Percentiles rank a stretch among this genome's conserved stretches.
phyloP scores from a whole-genome alignment of 495 filamentous ascomycete genomes.

The Cudoniella acicularis region DNA sequence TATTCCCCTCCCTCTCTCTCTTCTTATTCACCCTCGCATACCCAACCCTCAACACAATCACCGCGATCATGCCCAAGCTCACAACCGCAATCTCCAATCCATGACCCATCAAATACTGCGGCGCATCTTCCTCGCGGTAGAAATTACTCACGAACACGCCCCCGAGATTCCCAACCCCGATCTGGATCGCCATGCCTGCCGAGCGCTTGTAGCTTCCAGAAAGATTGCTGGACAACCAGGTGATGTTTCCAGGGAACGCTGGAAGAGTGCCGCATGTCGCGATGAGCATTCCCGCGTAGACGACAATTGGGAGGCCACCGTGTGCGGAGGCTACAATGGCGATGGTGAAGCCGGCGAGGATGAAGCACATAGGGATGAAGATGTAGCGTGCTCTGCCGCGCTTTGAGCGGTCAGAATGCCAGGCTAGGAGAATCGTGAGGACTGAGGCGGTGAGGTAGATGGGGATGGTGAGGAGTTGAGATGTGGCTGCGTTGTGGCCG shows the following conservation, averaged over 20 bases:
- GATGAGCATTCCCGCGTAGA: conserved; percentile 74
- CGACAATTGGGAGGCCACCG: conserved; percentile 52
- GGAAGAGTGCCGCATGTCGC: conserved; percentile 62
- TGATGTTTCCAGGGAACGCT: conserved; percentile 62
- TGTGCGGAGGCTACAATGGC: conserved; percentile 35
- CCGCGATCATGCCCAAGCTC: conserved; percentile 54
- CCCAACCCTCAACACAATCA: conserved; percentile 47
- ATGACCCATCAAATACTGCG: conserved; percentile 66
- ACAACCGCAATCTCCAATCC: conserved; percentile 66
- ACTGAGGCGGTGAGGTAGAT: conserved; percentile 57
- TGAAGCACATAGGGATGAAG: conserved; percentile 55
- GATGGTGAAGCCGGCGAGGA: conserved; percentile 65
- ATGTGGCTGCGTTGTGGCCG: conserved; percentile 59
- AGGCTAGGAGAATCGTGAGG: conserved; percentile 46
- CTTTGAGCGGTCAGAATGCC: too few relatives aligned
- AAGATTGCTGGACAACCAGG: conserved; percentile 71
- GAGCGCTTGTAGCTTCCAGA: conserved; percentile 67
- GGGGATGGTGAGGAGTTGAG: conserved; percentile 68
- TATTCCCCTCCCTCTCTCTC: conserved; percentile 45
- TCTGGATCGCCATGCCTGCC: conserved; percentile 71
- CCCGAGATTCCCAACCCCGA: conserved; percentile 68
- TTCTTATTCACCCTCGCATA: conserved; percentile 59
- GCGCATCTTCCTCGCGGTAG: conserved; percentile 61
- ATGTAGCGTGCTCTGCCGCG: conserved; percentile 38
- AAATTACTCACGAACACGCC: conserved; percentile 77